Conservation (phyloP, 768 basidiomycete genomes). For the Mycena amicta region DNA sequence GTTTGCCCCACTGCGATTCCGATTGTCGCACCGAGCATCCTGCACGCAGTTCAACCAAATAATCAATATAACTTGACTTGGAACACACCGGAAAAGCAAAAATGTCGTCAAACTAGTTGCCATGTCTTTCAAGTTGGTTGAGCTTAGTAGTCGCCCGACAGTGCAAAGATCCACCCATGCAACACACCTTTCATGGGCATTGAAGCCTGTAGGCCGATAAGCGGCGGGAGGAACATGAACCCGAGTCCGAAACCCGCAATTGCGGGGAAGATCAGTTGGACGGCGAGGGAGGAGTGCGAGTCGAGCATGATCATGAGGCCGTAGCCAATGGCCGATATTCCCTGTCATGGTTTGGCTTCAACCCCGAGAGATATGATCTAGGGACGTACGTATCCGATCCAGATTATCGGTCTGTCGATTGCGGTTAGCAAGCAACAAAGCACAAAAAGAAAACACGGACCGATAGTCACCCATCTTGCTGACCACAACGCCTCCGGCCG, state of each 20-base stretch:
- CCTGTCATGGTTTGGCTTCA: constrained; percentile 20
- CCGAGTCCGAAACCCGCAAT: constrained; percentile 68
- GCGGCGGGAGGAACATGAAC: constrained; percentile 68
- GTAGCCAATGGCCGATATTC: constrained; percentile 60
- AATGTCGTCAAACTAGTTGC: constrained; percentile 76
- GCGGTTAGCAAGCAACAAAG: background rate
- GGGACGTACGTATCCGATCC: constrained; percentile 46
- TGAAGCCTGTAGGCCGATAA: constrained; percentile 78
- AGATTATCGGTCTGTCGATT: constrained; percentile 43
- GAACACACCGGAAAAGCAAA: constrained; percentile 56
- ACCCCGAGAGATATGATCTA: background rate
- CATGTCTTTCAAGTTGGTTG: too few relatives aligned
- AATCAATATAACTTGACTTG: background rate
- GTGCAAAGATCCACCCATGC: too few relatives aligned
- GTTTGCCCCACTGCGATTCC: constrained; percentile 76
- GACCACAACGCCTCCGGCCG: constrained; percentile 57
- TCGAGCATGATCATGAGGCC: constrained; percentile 76
- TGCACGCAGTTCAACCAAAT: background rate
- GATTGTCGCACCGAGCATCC: constrained; percentile 70
- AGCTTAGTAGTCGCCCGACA: too few relatives aligned
- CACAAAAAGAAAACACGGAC: background rate
- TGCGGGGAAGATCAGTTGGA: constrained; percentile 64
- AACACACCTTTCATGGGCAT: too few relatives aligned
- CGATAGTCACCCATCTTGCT: constrained; percentile 62
- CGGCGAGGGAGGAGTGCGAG: constrained; percentile 54